phyloP scores from a whole-genome alignment of 768 basidiomycete species.

The Leccinum uliginosum region DNA sequence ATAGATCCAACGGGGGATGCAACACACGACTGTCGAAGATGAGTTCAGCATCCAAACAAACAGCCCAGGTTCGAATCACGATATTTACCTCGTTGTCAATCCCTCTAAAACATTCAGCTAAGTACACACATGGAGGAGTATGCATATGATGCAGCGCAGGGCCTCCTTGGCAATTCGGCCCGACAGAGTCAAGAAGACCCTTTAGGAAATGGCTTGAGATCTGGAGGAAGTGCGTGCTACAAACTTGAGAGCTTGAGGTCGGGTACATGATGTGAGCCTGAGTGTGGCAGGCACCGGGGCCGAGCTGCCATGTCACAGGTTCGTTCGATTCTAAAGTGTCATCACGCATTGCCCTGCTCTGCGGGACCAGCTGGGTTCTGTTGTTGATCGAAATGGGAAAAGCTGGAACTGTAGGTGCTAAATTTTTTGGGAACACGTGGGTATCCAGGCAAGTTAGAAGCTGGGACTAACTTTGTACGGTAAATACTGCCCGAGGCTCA shows the following conservation, averaged over 20 bases:
- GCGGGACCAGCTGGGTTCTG: not conserved
- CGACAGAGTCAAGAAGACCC: not conserved
- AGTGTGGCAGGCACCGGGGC: not conserved
- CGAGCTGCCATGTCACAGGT: not conserved
- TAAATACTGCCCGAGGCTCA: too few species aligned
- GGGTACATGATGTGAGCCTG: not conserved
- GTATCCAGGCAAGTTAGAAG: not conserved
- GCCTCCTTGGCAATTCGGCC: slow-evolving; percentile 2
- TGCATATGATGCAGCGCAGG: not conserved
- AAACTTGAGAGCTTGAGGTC: not conserved
- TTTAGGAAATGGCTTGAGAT: not conserved
- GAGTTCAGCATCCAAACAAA: not conserved
- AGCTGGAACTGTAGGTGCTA: not conserved
- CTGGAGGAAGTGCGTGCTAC: not conserved
- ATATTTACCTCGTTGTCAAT: not conserved
- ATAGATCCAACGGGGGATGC: not conserved
- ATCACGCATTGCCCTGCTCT: not conserved
- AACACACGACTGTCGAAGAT: not conserved
- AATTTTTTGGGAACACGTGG: not conserved
- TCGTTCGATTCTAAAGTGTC: not conserved
- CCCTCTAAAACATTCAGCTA: not conserved
- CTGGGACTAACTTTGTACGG: not conserved
- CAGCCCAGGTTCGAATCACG: not conserved
- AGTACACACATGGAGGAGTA: not conserved
- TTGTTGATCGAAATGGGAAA: not conserved